Conservation (phyloP, 805 yeast genomes). For the Metschnikowia vanudenii region DNA sequence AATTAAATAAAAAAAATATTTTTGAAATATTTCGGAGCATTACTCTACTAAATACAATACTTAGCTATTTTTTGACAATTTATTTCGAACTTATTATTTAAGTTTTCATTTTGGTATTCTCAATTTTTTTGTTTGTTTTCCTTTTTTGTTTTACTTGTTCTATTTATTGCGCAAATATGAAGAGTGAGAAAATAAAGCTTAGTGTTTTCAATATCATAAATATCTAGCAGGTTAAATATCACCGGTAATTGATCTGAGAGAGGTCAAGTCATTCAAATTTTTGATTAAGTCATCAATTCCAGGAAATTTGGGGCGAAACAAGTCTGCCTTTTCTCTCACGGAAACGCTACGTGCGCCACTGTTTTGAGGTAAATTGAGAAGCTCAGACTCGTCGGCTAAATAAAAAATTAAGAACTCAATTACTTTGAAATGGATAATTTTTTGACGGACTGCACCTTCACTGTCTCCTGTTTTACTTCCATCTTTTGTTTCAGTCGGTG, state of each 20-base stretch:
- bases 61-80: too few species aligned
- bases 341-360: conserved; percentile 3
- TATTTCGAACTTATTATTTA: too few species aligned
- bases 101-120: too few species aligned
- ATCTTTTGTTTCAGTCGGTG: neutral
- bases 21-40: too few species aligned
- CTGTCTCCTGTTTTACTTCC: neutral
- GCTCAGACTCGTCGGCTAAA: conserved; percentile 57
- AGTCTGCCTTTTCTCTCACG: conserved; percentile 32
- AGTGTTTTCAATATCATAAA: too few species aligned
- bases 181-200: too few species aligned
- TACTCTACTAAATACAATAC: too few species aligned
- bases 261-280: conserved; percentile 32
- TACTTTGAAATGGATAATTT: conserved; percentile 58
- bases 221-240: neutral
- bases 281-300: conserved; percentile 40
- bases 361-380: conserved; percentile 9
- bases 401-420: conserved; percentile 71
- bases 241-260: conserved; percentile 3
- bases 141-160: too few species aligned
- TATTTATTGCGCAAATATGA: too few species aligned
- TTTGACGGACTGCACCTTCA: conserved; percentile 23
- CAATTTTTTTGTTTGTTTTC: too few species aligned
- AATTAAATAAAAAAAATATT: too few species aligned
- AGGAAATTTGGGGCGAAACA: conserved; percentile 38